phyloP scores from a whole-genome alignment of 495 filamentous ascomycete species.

The Filosporella fistucella region DNA sequence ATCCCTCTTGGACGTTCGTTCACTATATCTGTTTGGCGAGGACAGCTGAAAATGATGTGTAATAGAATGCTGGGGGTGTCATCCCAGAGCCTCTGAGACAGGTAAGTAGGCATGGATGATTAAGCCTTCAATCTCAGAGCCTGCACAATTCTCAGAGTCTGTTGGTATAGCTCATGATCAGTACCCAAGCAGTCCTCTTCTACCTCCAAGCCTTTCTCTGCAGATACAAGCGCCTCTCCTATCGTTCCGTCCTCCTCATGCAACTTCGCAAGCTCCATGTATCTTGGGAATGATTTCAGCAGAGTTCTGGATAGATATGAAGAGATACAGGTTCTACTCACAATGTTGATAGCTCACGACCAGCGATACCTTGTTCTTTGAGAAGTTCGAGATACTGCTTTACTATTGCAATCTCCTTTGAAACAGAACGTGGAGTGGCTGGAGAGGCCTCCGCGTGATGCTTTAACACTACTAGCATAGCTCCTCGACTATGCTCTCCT shows the following conservation, averaged over 20 bases:
- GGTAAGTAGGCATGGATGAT: no score
- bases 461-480: neutral
- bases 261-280: conserved; percentile 8
- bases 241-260: neutral
- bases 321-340: conserved; percentile 2
- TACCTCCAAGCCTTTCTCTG: conserved; percentile 9
- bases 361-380: conserved; percentile 9
- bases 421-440: neutral
- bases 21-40: no score
- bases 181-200: conserved; percentile 14
- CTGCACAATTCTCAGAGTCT: conserved; percentile 1
- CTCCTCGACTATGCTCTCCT: conserved; percentile 7
- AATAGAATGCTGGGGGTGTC: no score
- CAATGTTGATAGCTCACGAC: conserved; percentile 12
- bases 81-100: no score
- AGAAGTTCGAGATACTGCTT: conserved; percentile 1
- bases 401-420: neutral
- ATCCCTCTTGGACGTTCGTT: no score
- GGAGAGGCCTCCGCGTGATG: neutral
- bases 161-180: conserved; percentile 11
- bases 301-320: neutral
- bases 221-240: conserved; percentile 7
- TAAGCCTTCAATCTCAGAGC: neutral
- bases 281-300: neutral
- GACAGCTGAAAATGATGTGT: no score